Evolutionary conservation across 306 rosid genomes (phyloP).

Genomic region (Castanea mollissima): DNA sequence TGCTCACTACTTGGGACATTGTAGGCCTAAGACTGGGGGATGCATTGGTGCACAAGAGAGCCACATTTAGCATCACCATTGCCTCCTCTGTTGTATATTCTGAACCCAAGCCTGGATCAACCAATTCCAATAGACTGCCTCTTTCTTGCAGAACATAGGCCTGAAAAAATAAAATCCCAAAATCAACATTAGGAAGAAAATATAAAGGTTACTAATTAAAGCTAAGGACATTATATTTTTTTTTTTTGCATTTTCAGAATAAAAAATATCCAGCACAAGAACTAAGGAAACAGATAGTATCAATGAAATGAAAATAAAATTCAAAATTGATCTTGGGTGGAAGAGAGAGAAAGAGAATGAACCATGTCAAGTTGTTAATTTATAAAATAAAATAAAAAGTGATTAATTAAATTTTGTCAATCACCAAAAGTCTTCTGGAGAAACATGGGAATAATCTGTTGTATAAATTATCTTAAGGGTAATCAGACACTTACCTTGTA

Average conservation of each 20-base stretch:
- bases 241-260: background rate
- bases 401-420: background rate
- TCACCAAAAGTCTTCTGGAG: background rate
- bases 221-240: background rate
- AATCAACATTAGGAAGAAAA: slow-evolving; percentile 9
- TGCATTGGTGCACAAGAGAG: slow-evolving; percentile 88
- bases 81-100: slow-evolving; percentile 69
- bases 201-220: background rate
- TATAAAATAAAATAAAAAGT: background rate
- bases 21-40: slow-evolving; percentile 88
- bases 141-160: slow-evolving; percentile 93
- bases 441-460: background rate
- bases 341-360: background rate
- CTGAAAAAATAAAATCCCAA: slow-evolving; percentile 42
- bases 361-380: background rate
- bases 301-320: background rate
- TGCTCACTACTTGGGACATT: slow-evolving; percentile 89
- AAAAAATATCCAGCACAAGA: background rate
- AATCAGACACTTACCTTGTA: background rate
- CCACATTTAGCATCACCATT: slow-evolving; percentile 79
- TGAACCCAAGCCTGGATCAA: slow-evolving; percentile 85
- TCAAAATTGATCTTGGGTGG: background rate
- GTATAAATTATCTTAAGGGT: background rate
- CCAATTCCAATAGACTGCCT: slow-evolving; percentile 76
- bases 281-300: background rate